These are phyloP conservation scores for Daedalea quercina DNA, from an alignment of 768 basidiomycete genomes.

Conservation along the genomic window DNA sequence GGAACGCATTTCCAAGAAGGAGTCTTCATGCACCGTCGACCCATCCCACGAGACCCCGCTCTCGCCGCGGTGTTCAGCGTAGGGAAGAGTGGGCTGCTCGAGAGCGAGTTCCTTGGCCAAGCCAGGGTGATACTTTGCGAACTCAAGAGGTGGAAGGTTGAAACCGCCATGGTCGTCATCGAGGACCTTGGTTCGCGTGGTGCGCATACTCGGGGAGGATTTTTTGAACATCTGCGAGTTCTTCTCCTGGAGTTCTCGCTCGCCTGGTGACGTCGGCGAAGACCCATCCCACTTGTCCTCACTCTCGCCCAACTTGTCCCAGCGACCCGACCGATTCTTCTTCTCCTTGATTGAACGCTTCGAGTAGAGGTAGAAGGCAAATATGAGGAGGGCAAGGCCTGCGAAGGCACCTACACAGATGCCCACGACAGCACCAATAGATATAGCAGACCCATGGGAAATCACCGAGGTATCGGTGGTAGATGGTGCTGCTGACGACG, in stretches of 20 bases:
- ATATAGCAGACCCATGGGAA: conserved; percentile 8
- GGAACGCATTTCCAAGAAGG: conserved; percentile 44
- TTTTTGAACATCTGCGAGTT: conserved; percentile 42
- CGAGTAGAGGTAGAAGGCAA: conserved; percentile 50
- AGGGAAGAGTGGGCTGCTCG: conserved; percentile 34
- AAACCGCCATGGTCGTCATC: conserved; percentile 28
- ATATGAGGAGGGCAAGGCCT: conserved; percentile 42
- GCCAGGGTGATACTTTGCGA: conserved; percentile 49
- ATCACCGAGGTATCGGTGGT: conserved; percentile 1
- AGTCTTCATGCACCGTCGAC: conserved; percentile 37
- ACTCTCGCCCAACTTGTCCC: conserved; percentile 49
- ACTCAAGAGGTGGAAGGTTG: conserved; percentile 29
- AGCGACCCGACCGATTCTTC: conserved; percentile 28
- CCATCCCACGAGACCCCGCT: conserved; percentile 45
- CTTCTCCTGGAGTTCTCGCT: conserved; percentile 19
- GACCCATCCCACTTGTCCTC: conserved; percentile 42
- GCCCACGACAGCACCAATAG: conserved; percentile 49
- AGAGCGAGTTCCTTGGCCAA: conserved; percentile 48
- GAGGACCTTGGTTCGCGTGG: conserved; percentile 34
- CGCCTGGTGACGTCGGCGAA: conserved; percentile 4
- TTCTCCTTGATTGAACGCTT: conserved; percentile 37
- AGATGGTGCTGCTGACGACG: conserved; percentile 5
- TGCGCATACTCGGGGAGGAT: conserved; percentile 45
- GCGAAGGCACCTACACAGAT: conserved; percentile 55
- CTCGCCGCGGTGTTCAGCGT: conserved; percentile 35